Evolutionary conservation across 2,329 filamentous ascomycete species (phyloP).

Genomic region (Zalaria obscura): DNA sequence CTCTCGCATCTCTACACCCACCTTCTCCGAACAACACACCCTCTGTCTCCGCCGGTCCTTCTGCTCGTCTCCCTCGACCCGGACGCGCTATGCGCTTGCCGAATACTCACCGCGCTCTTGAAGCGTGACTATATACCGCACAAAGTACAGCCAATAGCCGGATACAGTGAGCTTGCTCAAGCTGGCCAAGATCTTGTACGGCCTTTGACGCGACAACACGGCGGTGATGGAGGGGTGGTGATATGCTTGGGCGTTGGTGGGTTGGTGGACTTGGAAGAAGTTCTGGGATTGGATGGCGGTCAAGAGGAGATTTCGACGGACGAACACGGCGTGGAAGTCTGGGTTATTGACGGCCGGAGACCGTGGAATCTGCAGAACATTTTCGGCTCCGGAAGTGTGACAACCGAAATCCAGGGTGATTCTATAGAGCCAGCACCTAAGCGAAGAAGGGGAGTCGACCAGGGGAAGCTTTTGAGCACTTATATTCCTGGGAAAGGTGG

Average conservation of each 20-base stretch:
- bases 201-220: slow-evolving; percentile 74
- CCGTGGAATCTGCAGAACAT: slow-evolving; percentile 94
- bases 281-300: slow-evolving; percentile 56
- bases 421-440: slow-evolving; percentile 16
- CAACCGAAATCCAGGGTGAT: slow-evolving; percentile 22
- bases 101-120: slow-evolving; percentile 81
- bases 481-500: slow-evolving; percentile 74
- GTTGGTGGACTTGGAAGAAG: slow-evolving; percentile 70
- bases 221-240: slow-evolving; percentile 77
- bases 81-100: slow-evolving; percentile 87
- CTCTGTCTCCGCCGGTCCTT: slow-evolving; percentile 80
- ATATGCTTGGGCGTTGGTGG: slow-evolving; percentile 88
- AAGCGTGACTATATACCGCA: slow-evolving; percentile 97
- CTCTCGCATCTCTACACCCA: slow-evolving; percentile 86
- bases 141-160: slow-evolving; percentile 89
- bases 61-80: slow-evolving; percentile 88
- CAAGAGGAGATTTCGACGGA: slow-evolving; percentile 21
- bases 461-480: slow-evolving; percentile 54
- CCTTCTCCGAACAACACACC: slow-evolving; percentile 72
- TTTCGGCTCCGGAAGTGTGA: slow-evolving; percentile 41
- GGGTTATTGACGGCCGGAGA: slow-evolving; percentile 80
- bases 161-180: slow-evolving; percentile 76
- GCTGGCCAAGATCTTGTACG: slow-evolving; percentile 65
- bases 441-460: slow-evolving; percentile 51
- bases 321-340: slow-evolving; percentile 80